These are phyloP conservation scores for Hortaea sp. DNA, from an alignment of 2,329 filamentous ascomycete species.

Conservation along the genomic window DNA sequence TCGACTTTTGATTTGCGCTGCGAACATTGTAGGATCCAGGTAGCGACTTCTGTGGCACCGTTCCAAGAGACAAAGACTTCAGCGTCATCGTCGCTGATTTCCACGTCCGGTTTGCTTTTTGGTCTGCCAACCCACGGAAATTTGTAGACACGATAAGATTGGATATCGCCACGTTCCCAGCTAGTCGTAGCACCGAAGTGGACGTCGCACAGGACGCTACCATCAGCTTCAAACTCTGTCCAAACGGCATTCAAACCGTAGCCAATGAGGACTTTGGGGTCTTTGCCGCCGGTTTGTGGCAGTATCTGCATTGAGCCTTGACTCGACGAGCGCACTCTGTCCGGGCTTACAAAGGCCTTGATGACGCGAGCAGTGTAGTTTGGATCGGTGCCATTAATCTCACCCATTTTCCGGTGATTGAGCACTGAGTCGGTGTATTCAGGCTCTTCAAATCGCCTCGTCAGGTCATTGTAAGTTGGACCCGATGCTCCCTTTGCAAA, in stretches of 20 bases:
- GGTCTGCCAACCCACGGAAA: conserved; percentile 38
- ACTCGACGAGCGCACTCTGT: conserved; percentile 30
- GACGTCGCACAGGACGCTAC: conserved; percentile 41
- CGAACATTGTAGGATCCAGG: conserved; percentile 45
- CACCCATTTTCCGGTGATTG: conserved; percentile 21
- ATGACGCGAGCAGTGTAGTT: conserved; percentile 22
- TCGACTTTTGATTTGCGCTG: conserved; percentile 6
- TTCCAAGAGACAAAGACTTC: conserved; percentile 44
- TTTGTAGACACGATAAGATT: conserved; percentile 46
- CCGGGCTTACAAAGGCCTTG: conserved; percentile 18
- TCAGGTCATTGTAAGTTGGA: background rate
- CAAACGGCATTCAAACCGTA: conserved; percentile 38
- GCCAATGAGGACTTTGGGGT: conserved; percentile 41
- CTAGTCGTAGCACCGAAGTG: conserved; percentile 30
- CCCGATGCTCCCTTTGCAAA: background rate
- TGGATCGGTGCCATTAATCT: conserved; percentile 19
- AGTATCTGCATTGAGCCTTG: conserved; percentile 45
- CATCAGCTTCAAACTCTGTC: conserved; percentile 33
- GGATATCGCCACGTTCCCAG: conserved; percentile 28
- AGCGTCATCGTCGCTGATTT: conserved; percentile 19
- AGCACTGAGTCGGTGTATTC: conserved; percentile 5
- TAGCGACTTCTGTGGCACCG: conserved; percentile 35
- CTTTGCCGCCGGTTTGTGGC: conserved; percentile 32
- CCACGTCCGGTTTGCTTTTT: conserved; percentile 20
- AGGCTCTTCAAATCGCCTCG: background rate